phyloP scores from a whole-genome alignment of 2,329 filamentous ascomycete species.

The Hysterium pulicare region DNA sequence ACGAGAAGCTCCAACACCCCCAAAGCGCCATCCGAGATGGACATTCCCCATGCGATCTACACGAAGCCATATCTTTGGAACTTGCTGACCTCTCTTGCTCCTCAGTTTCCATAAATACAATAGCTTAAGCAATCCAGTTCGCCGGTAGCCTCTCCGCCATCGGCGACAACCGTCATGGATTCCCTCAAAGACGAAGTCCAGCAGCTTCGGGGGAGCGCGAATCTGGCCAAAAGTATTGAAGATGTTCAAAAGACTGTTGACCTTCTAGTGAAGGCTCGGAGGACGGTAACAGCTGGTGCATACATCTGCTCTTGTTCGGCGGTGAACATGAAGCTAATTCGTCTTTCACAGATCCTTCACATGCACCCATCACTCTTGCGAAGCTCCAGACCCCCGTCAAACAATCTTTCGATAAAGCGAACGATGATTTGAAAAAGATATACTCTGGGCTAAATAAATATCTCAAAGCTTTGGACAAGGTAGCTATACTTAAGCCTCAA shows the following conservation, averaged over 20 bases:
- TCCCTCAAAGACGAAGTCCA: conserved; percentile 70
- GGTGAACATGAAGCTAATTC: conserved; percentile 25
- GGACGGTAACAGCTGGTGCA: conserved; percentile 64
- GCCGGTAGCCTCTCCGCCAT: conserved; percentile 1
- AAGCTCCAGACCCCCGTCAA: conserved; percentile 86
- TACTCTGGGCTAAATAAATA: conserved; percentile 80
- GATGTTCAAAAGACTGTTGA: conserved; percentile 84
- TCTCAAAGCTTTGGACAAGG: conserved; percentile 80
- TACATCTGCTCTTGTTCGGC: conserved; percentile 3
- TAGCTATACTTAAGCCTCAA: conserved; percentile 34
- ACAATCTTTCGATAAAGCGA: conserved; percentile 73
- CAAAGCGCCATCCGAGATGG: conserved; percentile 5
- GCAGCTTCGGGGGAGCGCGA: conserved; percentile 65
- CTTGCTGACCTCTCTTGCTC: no score
- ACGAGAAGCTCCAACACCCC: conserved; percentile 5
- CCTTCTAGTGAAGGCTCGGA: conserved; percentile 68
- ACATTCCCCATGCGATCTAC: conserved; percentile 2
- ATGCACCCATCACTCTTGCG: conserved; percentile 70
- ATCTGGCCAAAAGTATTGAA: conserved; percentile 66
- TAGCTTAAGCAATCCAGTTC: no score
- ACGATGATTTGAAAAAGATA: conserved; percentile 76
- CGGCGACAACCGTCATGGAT: conserved; percentile 49
- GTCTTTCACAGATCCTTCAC: conserved; percentile 58
- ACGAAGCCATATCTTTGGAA: no score
- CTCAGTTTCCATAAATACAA: no score